Evolutionary conservation across 2,329 filamentous ascomycete genomes (phyloP).

Genomic region (Penicillium nordicum): DNA sequence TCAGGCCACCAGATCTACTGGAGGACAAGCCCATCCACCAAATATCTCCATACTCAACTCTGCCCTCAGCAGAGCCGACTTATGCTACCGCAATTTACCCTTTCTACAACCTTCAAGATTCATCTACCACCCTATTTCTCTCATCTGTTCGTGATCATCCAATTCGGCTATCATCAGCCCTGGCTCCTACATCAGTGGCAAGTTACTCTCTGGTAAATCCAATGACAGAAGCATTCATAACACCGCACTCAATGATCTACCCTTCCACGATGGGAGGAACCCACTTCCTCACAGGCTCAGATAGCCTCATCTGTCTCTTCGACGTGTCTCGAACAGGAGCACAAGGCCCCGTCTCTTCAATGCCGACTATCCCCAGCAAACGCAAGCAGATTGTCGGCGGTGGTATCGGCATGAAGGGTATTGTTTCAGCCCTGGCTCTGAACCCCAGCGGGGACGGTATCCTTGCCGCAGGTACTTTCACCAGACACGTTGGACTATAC

Average conservation of each 20-base stretch:
- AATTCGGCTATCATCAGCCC: conserved; percentile 54
- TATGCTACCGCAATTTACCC: conserved; percentile 56
- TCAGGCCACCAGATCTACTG: conserved; percentile 49
- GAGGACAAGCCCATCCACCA: conserved; percentile 36
- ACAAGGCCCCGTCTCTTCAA: conserved; percentile 45
- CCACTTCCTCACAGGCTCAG: conserved; percentile 57
- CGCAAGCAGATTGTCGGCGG: conserved; percentile 47
- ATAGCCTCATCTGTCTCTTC: conserved; percentile 54
- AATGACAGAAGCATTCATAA: conserved; percentile 55
- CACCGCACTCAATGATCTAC: conserved; percentile 56
- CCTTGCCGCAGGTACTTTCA: conserved; percentile 57
- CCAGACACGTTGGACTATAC: conserved; percentile 56
- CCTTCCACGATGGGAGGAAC: conserved; percentile 42
- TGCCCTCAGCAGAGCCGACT: conserved; percentile 49
- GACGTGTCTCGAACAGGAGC: conserved; percentile 49
- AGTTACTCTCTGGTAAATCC: conserved; percentile 55
- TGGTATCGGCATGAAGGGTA: conserved; percentile 53
- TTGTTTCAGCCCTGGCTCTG: conserved; percentile 52
- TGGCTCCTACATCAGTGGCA: conserved; percentile 48
- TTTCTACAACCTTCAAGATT: conserved; percentile 51
- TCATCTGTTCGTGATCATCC: conserved; percentile 54
- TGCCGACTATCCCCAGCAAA: conserved; percentile 50
- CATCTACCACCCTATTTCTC: conserved; percentile 50
- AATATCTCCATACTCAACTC: conserved; percentile 47
- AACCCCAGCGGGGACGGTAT: conserved; percentile 44